phyloP scores from a whole-genome alignment of 2,329 filamentous ascomycete species.

The Pyrenophora teres region DNA sequence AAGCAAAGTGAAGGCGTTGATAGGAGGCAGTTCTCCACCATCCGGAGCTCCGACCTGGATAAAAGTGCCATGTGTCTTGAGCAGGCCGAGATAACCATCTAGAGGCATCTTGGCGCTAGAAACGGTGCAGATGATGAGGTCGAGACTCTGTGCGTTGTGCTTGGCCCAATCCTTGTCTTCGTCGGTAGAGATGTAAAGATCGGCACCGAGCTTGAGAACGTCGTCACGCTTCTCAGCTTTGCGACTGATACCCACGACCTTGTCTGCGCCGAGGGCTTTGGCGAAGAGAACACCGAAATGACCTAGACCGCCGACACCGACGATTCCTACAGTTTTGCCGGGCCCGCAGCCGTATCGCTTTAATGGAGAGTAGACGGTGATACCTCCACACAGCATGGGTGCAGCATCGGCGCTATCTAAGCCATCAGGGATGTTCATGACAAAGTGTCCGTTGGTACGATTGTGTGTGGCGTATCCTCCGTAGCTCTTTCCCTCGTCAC shows the following conservation, averaged over 20 bases:
- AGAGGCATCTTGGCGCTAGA: slow-evolving; percentile 58
- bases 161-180: slow-evolving; percentile 64
- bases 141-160: slow-evolving; percentile 58
- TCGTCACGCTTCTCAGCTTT: slow-evolving; percentile 64
- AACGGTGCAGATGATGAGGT: slow-evolving; percentile 64
- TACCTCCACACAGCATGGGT: slow-evolving; percentile 81
- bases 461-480: slow-evolving; percentile 69
- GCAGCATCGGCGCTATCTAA: slow-evolving; percentile 65
- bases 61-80: slow-evolving; percentile 64
- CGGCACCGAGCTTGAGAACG: slow-evolving; percentile 63
- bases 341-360: slow-evolving; percentile 74
- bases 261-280: slow-evolving; percentile 70
- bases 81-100: slow-evolving; percentile 62
- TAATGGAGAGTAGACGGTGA: slow-evolving; percentile 78
- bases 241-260: slow-evolving; percentile 68
- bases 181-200: slow-evolving; percentile 64
- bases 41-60: slow-evolving; percentile 62
- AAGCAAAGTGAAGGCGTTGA: slow-evolving; percentile 60
- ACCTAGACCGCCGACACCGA: slow-evolving; percentile 74
- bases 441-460: slow-evolving; percentile 74
- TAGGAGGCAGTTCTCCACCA: slow-evolving; percentile 48
- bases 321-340: slow-evolving; percentile 76
- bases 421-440: slow-evolving; percentile 74
- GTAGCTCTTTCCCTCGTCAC: slow-evolving; percentile 64
- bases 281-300: slow-evolving; percentile 75